Base-by-base conservation (phyloP, 1,139 yeast species). In the Blastobotrys arbuscula region DNA sequence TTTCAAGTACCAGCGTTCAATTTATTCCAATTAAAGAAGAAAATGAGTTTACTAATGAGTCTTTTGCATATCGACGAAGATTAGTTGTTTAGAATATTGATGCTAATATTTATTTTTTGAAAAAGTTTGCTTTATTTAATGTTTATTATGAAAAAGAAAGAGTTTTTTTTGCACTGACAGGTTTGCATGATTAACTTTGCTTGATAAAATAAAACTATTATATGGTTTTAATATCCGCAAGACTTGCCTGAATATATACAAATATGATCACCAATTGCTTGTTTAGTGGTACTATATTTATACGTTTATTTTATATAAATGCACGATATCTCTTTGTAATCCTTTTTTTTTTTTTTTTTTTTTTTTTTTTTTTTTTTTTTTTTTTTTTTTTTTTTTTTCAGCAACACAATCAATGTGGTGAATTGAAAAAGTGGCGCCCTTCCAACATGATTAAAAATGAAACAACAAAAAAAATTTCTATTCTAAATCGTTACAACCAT, bases 401-500 rank as follows among this genome's bases (percentile, higher is more conserved):
- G n/a, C n/a, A n/a, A n/a, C n/a, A n/a, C n/a, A n/a, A n/a, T n/a
- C n/a, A n/a, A n/a, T n/a, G n/a, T n/a, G 9, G 31, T 28, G 31
- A 13, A 13, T 9, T 28, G 31, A 28, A 9, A 28, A 28, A 28
- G 13, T 28, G 12, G 31, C 31, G 31, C 31, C 12, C 31, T 28
- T 13, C 13, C 21, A 35, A n/a, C 13, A 35, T 21, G 52, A 53
- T 20, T 52, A 26, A 43, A 64, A 48, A 57, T 62, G 8, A 49
- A 51, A 28, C 54, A 56, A 1, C 70, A 68, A 48, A 58, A 59
- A 48, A 47, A 50, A 48, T 53, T 67, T 15, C 52, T 68, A 30
- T 50, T 66, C 49, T 67, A 67, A 48, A 52, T 67, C 1, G 71
- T 67, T 44, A 42, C 58, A 7, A 42, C 62, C n/a, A 46, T 69